Evolutionary conservation across 306 rosid genomes (phyloP).

Genomic region (Prunus armeniaca): DNA sequence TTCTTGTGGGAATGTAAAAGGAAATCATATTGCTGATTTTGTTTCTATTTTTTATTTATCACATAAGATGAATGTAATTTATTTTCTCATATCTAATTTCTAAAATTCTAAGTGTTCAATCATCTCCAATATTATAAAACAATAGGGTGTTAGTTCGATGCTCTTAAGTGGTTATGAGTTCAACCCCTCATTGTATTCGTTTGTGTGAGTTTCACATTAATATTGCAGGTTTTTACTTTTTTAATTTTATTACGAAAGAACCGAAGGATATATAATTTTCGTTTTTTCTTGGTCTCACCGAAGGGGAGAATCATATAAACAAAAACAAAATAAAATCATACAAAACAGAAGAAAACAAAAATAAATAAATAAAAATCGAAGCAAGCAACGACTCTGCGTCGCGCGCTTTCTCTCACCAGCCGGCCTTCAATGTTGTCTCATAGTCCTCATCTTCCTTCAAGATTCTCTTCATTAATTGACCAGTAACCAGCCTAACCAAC

Average conservation of each 20-base stretch:
- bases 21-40: no score
- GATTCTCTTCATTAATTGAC: conserved; percentile 19
- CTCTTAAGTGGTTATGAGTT: no score
- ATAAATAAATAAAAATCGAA: background rate
- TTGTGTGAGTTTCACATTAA: no score
- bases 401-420: conserved; percentile 25
- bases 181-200: accelerated
- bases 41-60: no score
- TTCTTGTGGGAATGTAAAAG: no score
- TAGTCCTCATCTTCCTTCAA: background rate
- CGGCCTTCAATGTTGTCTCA: conserved; percentile 42
- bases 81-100: no score
- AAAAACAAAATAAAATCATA: background rate
- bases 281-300: no score
- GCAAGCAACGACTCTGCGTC: background rate
- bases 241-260: background rate
- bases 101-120: no score
- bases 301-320: background rate
- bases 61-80: no score
- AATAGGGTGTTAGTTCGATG: no score
- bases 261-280: background rate
- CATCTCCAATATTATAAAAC: no score
- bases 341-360: background rate
- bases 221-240: background rate
- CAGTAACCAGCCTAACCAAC: background rate